These are phyloP conservation scores for Fusarium beomiforme DNA, from an alignment of 2,329 filamentous ascomycete species.

Conservation along the genomic window DNA sequence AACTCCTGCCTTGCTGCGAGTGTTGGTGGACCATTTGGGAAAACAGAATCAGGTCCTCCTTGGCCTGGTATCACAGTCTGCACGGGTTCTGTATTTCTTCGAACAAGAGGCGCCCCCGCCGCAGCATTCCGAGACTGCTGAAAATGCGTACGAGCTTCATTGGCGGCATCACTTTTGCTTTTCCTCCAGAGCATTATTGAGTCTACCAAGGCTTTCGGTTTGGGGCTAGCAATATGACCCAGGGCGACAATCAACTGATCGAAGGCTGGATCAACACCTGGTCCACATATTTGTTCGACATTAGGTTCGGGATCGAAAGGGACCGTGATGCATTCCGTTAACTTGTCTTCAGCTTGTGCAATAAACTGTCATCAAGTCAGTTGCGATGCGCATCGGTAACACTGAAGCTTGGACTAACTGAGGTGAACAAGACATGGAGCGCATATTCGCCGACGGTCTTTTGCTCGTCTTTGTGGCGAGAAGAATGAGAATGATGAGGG, in stretches of 20 bases:
- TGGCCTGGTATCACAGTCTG: conserved; percentile 52
- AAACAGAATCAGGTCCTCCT: conserved; percentile 43
- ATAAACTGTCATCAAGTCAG: conserved; percentile 72
- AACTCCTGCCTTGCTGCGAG: conserved; percentile 71
- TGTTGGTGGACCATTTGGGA: conserved; percentile 50
- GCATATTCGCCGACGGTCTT: conserved; percentile 99
- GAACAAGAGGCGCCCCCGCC: conserved; percentile 63
- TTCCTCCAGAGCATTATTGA: conserved; percentile 99
- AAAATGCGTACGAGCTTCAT: conserved; percentile 69
- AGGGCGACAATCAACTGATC: conserved; percentile 94
- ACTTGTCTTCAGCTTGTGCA: conserved; percentile 94
- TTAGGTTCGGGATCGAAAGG: conserved; percentile 83
- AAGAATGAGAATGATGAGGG: conserved; percentile 81
- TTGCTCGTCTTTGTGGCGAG: conserved; percentile 76
- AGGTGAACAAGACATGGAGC: conserved; percentile 94
- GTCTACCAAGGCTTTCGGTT: conserved; percentile 94
- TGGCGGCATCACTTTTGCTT: conserved; percentile 89
- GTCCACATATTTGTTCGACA: conserved; percentile 90
- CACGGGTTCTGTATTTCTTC: conserved; percentile 79
- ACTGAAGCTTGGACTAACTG: conserved; percentile 61
- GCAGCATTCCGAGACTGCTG: conserved; percentile 60
- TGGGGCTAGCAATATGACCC: conserved; percentile 92
- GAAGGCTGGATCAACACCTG: conserved; percentile 86
- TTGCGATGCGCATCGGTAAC: not conserved
- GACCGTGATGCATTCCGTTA: conserved; percentile 85